These are phyloP conservation scores for Aspergillus hancockii DNA, from an alignment of 495 filamentous ascomycete genomes.

Conservation along the genomic window DNA sequence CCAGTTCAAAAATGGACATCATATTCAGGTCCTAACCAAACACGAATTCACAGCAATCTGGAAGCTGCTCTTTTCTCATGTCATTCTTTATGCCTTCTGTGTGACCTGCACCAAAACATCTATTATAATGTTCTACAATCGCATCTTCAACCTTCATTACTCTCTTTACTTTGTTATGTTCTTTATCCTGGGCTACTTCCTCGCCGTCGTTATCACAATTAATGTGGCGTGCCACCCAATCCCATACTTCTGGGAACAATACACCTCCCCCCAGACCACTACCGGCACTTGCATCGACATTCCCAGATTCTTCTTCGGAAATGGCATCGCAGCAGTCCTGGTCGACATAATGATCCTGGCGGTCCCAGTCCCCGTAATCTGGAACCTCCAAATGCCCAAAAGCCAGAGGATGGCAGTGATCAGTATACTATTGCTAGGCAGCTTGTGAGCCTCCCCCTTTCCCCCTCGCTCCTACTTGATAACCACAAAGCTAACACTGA, in stretches of 20 bases:
- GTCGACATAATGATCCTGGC: slow-evolving; percentile 44
- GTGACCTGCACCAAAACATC: slow-evolving; percentile 20
- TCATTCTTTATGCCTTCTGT: slow-evolving; percentile 16
- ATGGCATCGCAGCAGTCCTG: slow-evolving; percentile 22
- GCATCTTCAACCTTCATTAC: slow-evolving; percentile 18
- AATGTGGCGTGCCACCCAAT: slow-evolving; percentile 13
- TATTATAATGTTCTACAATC: slow-evolving; percentile 21
- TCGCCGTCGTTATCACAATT: slow-evolving; percentile 13
- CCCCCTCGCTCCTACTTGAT: not conserved
- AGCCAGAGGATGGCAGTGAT: slow-evolving; percentile 36
- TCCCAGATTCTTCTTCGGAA: slow-evolving; percentile 15
- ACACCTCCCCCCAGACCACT: slow-evolving; percentile 2
- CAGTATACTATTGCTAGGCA: slow-evolving; percentile 41
- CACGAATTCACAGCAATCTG: slow-evolving; percentile 13
- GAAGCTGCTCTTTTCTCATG: slow-evolving; percentile 19
- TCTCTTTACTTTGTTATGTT: slow-evolving; percentile 12
- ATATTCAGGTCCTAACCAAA: slow-evolving; percentile 7
- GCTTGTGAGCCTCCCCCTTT: slow-evolving; percentile 34
- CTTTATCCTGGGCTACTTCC: slow-evolving; percentile 12
- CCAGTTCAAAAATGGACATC: slow-evolving; percentile 16
- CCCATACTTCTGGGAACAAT: slow-evolving; percentile 17
- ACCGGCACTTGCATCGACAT: slow-evolving; percentile 12
- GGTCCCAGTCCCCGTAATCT: slow-evolving; percentile 41
- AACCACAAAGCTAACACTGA: slow-evolving; percentile 3
- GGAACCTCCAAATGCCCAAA: slow-evolving; percentile 33